Evolutionary conservation across 2,329 filamentous ascomycete genomes (phyloP).

Genomic region (Claviceps cyperi): DNA sequence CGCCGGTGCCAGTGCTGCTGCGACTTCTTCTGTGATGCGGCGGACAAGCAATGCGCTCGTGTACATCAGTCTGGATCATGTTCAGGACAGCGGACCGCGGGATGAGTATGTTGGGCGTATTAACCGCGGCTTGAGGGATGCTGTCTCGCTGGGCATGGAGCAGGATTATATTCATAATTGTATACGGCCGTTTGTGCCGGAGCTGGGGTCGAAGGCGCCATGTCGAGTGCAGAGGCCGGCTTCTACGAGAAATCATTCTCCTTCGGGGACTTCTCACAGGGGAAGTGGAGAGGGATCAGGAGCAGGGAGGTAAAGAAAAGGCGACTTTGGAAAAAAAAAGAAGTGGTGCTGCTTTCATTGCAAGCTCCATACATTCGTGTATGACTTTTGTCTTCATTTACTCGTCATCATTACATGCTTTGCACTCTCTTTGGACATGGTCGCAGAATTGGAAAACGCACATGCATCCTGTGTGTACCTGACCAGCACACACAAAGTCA

Average conservation of each 20-base stretch:
- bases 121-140: slow-evolving; percentile 23
- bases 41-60: slow-evolving; percentile 21
- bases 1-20: not conserved
- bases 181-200: slow-evolving; percentile 22
- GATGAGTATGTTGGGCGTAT: slow-evolving; percentile 27
- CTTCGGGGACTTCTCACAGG: not conserved
- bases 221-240: not conserved
- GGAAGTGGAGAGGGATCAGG: not conserved
- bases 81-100: slow-evolving; percentile 20
- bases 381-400: too few relatives aligned
- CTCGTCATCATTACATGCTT: too few relatives aligned
- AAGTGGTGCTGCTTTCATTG: too few relatives aligned
- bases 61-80: slow-evolving; percentile 22
- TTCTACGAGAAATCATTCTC: not conserved
- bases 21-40: not conserved
- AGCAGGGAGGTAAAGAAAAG: not conserved
- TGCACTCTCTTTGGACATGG: too few relatives aligned
- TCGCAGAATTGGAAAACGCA: too few relatives aligned
- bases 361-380: too few relatives aligned
- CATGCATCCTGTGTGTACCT: too few relatives aligned
- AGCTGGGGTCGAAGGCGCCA: slow-evolving; percentile 1
- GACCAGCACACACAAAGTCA: not conserved
- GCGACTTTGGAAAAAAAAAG: not conserved
- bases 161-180: slow-evolving; percentile 22
- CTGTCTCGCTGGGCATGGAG: slow-evolving; percentile 20